Evolutionary conservation across 176 grass and related monocot genomes (phyloP), one percentile per base, ranked within the genome.

Genomic region (Raddia guianensis): DNA sequence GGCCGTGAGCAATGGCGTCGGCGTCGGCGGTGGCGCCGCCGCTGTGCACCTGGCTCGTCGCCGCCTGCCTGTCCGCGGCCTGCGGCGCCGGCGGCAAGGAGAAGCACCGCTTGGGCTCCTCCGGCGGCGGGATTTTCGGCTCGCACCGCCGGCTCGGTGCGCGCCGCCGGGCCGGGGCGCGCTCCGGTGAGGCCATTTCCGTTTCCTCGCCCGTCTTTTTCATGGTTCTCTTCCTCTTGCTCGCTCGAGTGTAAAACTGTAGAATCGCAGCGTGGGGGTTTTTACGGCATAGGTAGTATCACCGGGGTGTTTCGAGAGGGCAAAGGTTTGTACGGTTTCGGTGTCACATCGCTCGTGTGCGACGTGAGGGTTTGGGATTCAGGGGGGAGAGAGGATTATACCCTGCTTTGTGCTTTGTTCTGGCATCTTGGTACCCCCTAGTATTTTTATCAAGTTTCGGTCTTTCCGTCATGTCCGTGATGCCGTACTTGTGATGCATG

Each of bases 41-140:
- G 49, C 93, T 93, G 5, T 91, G 90, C 90, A 97, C 90, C 49
- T 97, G 93, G 90, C 81, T 97, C 35, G 90, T 93, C 47, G 88
- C 93, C 53, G 93, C 90, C 27, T 89, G 82, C 85, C 59, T 97
- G 83, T 97, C 90, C 14, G 90, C 89, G 64, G 86, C 90, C 33
- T 97, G 86, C 69, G 68, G 42, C 57, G 85, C 21, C 7, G 50
- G 32, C 7, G 90, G 77, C 10, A 76, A 85, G 43, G 72, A 66
- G 69, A 73, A 85, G 65, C 79, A 80, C 35, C 81, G 82, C 63
- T 63, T 64, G 75, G 35, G 82, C 20, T 59, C 83, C 9, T 48
- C 50, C 21, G 43, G 35, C 47, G 44, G 83, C 34, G 89, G 66
- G 3, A 34, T 84, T 33, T 82, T 90, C 67, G 72, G 73, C 85